phyloP scores from a whole-genome alignment of 2,329 filamentous ascomycete genomes.

The Celoporthe dispersa region DNA sequence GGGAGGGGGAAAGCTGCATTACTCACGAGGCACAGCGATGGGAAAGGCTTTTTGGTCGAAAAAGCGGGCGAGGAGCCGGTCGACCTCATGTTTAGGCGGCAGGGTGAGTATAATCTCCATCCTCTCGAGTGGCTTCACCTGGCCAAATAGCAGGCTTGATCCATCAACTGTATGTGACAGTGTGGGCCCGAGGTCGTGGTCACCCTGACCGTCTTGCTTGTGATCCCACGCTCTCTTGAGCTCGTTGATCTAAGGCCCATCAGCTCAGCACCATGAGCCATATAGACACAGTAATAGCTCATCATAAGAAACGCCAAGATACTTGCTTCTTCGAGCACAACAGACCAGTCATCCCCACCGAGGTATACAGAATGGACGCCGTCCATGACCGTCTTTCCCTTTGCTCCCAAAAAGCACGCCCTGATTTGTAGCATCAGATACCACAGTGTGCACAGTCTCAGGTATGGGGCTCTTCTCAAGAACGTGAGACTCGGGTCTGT shows the following conservation, averaged over 20 bases:
- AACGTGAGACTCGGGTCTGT: background rate
- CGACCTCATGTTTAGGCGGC: slow-evolving; percentile 35
- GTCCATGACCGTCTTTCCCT: slow-evolving; percentile 33
- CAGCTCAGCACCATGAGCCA: too few species aligned
- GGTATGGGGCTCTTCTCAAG: background rate
- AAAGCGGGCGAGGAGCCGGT: background rate
- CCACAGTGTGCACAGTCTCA: background rate
- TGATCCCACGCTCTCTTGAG: slow-evolving; percentile 34
- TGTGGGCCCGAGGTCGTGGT: slow-evolving; percentile 37
- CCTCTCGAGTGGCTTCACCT: slow-evolving; percentile 34
- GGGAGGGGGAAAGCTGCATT: too few species aligned
- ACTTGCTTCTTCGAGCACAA: slow-evolving; percentile 35
- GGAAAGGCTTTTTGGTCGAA: background rate
- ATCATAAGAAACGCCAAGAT: background rate
- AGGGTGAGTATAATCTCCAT: slow-evolving; percentile 36
- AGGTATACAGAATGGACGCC: slow-evolving; percentile 34
- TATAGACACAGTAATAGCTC: background rate
- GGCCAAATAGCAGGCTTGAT: slow-evolving; percentile 35
- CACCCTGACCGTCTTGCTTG: slow-evolving; percentile 29
- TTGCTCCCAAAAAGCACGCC: background rate
- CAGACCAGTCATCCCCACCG: slow-evolving; percentile 34
- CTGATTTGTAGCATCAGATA: background rate
- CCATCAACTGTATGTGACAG: slow-evolving; percentile 34
- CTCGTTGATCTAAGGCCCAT: slow-evolving; percentile 33
- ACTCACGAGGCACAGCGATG: background rate